Evolutionary conservation across 805 yeast species (phyloP).

Genomic region (Candida adriatica): DNA sequence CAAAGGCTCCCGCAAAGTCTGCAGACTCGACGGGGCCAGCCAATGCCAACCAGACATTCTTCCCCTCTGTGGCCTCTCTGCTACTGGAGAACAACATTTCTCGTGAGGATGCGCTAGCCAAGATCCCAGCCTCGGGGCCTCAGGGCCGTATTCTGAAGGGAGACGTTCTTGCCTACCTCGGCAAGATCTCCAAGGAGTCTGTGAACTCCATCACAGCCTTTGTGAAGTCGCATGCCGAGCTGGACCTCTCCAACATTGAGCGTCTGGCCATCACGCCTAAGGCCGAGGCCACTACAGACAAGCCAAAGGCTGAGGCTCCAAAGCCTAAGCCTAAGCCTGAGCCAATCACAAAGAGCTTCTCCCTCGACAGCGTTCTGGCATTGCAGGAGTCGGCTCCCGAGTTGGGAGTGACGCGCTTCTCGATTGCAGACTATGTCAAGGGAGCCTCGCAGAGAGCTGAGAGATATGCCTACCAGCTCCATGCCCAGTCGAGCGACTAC

Average conservation of each 20-base stretch:
- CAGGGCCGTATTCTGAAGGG: constrained; percentile 85
- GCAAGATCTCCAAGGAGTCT: constrained; percentile 55
- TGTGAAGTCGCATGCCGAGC: constrained; percentile 47
- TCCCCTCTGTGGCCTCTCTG: constrained; percentile 73
- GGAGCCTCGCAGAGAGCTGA: constrained; percentile 42
- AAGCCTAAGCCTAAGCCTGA: constrained; percentile 26
- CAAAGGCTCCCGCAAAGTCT: constrained; percentile 17
- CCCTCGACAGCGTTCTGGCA: constrained; percentile 22
- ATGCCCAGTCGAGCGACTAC: constrained; percentile 36
- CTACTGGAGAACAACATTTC: constrained; percentile 58
- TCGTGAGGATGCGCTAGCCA: constrained; percentile 57
- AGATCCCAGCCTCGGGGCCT: constrained; percentile 83
- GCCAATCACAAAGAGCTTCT: constrained; percentile 28
- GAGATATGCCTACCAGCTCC: constrained; percentile 33
- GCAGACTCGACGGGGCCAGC: constrained; percentile 35
- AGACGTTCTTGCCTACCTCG: constrained; percentile 81
- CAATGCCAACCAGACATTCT: constrained; percentile 56
- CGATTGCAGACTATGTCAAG: constrained; percentile 27
- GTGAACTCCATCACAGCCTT: constrained; percentile 47
- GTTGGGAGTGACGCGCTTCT: constrained; percentile 15
- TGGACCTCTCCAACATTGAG: constrained; percentile 69
- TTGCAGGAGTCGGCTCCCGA: constrained; percentile 25
- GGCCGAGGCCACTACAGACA: constrained; percentile 11
- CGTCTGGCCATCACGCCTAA: constrained; percentile 24
- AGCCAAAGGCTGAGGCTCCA: constrained; percentile 11